phyloP scores from a whole-genome alignment of 2,329 filamentous ascomycete species.

The Dactylonectria estremocensis region DNA sequence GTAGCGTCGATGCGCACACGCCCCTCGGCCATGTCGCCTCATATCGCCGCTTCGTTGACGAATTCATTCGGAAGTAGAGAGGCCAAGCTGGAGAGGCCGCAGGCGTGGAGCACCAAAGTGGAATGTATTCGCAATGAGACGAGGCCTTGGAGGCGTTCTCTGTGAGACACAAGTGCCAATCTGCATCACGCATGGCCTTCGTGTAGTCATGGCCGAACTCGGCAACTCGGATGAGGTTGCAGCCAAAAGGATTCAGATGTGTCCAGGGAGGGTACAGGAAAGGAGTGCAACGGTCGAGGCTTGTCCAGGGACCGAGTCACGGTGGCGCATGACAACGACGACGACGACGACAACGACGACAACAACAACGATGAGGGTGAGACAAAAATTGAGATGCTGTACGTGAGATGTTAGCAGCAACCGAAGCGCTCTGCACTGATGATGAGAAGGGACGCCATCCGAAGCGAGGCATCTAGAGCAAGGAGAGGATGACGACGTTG shows the following conservation, averaged over 20 bases:
- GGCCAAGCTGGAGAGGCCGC: background rate
- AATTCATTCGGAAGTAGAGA: slow-evolving; percentile 17
- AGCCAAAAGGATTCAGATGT: slow-evolving; percentile 19
- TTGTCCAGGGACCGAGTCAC: slow-evolving; percentile 15
- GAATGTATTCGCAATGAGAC: slow-evolving; percentile 16
- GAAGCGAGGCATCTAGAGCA: background rate
- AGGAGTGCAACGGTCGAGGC: slow-evolving; percentile 13
- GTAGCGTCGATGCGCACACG: slow-evolving; percentile 38
- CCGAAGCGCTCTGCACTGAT: slow-evolving; percentile 2
- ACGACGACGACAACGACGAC: background rate
- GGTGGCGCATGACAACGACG: slow-evolving; percentile 6
- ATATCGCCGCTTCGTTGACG: slow-evolving; percentile 44
- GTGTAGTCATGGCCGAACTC: slow-evolving; percentile 9
- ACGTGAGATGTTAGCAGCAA: slow-evolving; percentile 5
- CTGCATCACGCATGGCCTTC: slow-evolving; percentile 22
- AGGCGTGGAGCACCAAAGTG: slow-evolving; percentile 11
- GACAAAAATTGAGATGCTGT: slow-evolving; percentile 1
- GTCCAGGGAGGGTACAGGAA: slow-evolving; percentile 18
- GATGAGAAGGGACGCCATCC: slow-evolving; percentile 18
- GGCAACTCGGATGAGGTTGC: slow-evolving; percentile 14
- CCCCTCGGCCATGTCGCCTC: slow-evolving; percentile 43
- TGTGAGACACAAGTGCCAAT: slow-evolving; percentile 30
- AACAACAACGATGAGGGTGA: background rate
- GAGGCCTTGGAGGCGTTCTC: slow-evolving; percentile 29
- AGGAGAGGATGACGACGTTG: slow-evolving; percentile 1